phyloP scores from a whole-genome alignment of 2,329 filamentous ascomycete genomes.

The Calonectria hawksworthii region DNA sequence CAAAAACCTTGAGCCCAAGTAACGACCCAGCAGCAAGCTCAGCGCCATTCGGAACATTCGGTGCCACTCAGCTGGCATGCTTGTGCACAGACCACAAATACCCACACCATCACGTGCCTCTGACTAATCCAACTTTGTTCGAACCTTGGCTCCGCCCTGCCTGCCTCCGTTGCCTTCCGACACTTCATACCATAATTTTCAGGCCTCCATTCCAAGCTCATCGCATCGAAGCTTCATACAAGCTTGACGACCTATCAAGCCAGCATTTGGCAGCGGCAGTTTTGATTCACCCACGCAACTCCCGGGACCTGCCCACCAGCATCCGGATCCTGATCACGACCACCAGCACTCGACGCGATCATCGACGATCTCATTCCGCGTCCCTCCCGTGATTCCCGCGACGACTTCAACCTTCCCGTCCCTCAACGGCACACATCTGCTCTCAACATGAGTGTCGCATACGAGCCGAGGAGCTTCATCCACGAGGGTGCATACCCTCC shows the following conservation, averaged over 20 bases:
- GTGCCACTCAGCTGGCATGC: constrained; percentile 42
- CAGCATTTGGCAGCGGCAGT: constrained; percentile 13
- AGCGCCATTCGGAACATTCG: constrained; percentile 39
- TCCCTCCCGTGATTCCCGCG: constrained; percentile 32
- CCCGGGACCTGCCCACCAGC: background rate
- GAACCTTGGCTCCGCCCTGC: constrained; percentile 39
- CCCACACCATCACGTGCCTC: constrained; percentile 46
- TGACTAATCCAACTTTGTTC: constrained; percentile 46
- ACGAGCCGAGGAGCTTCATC: constrained; percentile 64
- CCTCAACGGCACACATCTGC: constrained; percentile 27
- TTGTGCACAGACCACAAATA: constrained; percentile 37
- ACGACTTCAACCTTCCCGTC: constrained; percentile 27
- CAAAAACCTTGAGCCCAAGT: background rate
- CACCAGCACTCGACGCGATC: constrained; percentile 24
- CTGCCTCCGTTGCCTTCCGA: constrained; percentile 44
- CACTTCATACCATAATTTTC: constrained; percentile 53
- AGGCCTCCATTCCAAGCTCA: constrained; percentile 48
- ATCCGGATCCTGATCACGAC: background rate
- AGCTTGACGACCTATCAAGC: constrained; percentile 29
- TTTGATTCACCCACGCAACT: background rate
- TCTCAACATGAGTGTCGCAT: constrained; percentile 65
- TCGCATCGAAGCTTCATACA: constrained; percentile 26
- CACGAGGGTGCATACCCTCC: constrained; percentile 63
- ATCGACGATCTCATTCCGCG: constrained; percentile 22
- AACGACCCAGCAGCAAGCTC: background rate